Evolutionary conservation across 352 stramenopile species (phyloP).

Genomic region (Phytophthora vignae): DNA sequence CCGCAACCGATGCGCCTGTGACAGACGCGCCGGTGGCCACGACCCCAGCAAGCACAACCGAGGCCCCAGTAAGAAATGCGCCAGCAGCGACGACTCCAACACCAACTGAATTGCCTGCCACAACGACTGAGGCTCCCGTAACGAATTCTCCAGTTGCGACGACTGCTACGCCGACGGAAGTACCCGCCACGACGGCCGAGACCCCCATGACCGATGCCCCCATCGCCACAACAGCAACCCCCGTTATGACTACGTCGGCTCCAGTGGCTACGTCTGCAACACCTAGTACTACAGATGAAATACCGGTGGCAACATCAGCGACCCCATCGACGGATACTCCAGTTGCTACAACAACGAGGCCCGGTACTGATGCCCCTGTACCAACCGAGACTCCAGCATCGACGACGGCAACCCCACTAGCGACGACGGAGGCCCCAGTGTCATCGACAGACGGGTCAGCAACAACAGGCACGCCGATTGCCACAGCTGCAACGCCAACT

Average conservation of each 20-base stretch:
- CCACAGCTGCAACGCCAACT: constrained; percentile 2
- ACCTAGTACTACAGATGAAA: background rate
- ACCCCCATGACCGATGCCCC: background rate
- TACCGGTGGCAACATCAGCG: background rate
- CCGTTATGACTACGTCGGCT: background rate
- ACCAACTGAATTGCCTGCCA: too few relatives aligned
- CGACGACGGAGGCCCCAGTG: background rate
- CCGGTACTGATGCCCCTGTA: background rate
- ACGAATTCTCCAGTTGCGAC: background rate
- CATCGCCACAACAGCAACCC: background rate
- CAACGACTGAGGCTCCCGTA: too few relatives aligned
- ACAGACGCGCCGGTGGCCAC: too few relatives aligned
- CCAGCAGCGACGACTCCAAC: too few relatives aligned
- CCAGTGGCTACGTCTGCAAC: background rate
- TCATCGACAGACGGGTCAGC: constrained; percentile 2
- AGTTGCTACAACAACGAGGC: background rate
- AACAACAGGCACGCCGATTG: background rate
- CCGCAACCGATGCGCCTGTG: too few relatives aligned
- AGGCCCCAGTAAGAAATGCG: too few relatives aligned
- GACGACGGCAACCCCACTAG: constrained; percentile 9
- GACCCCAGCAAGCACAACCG: too few relatives aligned
- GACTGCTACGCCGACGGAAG: too few relatives aligned
- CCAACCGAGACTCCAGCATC: background rate
- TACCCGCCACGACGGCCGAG: background rate
- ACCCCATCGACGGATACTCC: background rate